Evolutionary conservation across 208 protist species (phyloP), one percentile per base, ranked within the genome.

Genomic region (Trypanosoma mega): DNA sequence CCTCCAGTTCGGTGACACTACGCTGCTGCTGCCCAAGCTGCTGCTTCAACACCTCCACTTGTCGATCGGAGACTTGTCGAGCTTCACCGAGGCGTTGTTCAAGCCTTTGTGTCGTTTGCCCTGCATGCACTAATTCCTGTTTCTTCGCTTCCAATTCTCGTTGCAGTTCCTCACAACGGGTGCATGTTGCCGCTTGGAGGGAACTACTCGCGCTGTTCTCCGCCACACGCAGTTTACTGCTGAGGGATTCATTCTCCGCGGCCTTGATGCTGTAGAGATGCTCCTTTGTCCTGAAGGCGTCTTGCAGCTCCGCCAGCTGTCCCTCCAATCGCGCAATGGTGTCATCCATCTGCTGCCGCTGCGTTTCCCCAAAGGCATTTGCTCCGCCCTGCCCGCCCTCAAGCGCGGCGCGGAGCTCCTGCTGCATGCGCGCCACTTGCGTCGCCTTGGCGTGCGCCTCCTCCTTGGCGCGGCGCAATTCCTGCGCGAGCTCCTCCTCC

Each of bases 181-280:
- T 16, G 39, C 57, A 26, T 24, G 64, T 16, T 41, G 31, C 26
- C 31, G 48, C 26, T 58, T 56, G 18, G 53, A 11, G 20, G 31
- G 46, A 9, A 14, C 52, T 55, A 34, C n/a, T 26, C 61, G 34
- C 23, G 46, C 14, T 6, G 45, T 51, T 30, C 1, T 31, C 14
- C 34, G 11, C 9, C 6, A 14, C 14, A 14, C 45, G 45, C 9
- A 50, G 45, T 11, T 50, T 6, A 14, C 9, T 14, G 45, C 9
- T 30, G 45, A 78, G 52, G 0, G 26, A 51, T 4, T 63, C 53
- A 41, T 68, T 76, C 48, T 83, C 77, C 18, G 50, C 20, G 37
- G 54, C 68, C 56, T 80, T 84, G 24, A 87, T 53, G 31, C 31
- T 29, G 51, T 74, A 66, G 46, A 91, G 70, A n/a, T 72, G 67